Percentiles rank a stretch among this genome's conserved stretches.
phyloP scores from a whole-genome alignment of 2,329 filamentous ascomycete genomes.

The Aureobasidium pullulans region DNA sequence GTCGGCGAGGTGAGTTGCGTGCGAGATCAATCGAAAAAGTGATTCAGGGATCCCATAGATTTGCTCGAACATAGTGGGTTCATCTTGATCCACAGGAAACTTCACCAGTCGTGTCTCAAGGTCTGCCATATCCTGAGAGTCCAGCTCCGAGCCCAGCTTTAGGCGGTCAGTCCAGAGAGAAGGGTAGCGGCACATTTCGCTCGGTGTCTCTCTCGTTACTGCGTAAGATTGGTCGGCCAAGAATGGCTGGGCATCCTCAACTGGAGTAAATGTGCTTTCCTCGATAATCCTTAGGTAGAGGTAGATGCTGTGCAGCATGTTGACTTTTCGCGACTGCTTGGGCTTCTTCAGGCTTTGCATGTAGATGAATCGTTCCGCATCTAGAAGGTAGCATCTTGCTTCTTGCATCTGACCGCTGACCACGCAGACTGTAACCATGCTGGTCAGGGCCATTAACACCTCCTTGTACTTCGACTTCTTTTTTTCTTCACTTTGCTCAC shows the following conservation, averaged over 20 bases:
- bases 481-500: slow-evolving; percentile 1
- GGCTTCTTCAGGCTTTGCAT: slow-evolving; percentile 30
- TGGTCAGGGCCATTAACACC: slow-evolving; percentile 11
- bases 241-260: slow-evolving; percentile 23
- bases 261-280: slow-evolving; percentile 17
- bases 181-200: neutral
- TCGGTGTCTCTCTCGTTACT: slow-evolving; percentile 17
- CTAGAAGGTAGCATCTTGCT: slow-evolving; percentile 31
- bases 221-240: slow-evolving; percentile 22
- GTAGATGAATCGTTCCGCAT: slow-evolving; percentile 33
- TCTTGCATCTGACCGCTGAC: slow-evolving; percentile 22
- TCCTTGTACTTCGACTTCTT: slow-evolving; percentile 13
- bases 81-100: slow-evolving; percentile 14
- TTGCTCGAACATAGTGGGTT: slow-evolving; percentile 30
- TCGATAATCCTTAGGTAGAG: slow-evolving; percentile 31
- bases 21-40: slow-evolving; percentile 38
- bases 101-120: slow-evolving; percentile 28
- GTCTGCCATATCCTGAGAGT: slow-evolving; percentile 25
- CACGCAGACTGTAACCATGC: slow-evolving; percentile 14
- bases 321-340: slow-evolving; percentile 30
- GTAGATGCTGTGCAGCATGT: slow-evolving; percentile 34
- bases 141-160: slow-evolving; percentile 21
- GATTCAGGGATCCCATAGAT: slow-evolving; percentile 39
- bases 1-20: slow-evolving; percentile 35
- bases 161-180: slow-evolving; percentile 22